Evolutionary conservation across 179 eudicot genomes (phyloP).

Genomic region (Patellifolia procumbens): DNA sequence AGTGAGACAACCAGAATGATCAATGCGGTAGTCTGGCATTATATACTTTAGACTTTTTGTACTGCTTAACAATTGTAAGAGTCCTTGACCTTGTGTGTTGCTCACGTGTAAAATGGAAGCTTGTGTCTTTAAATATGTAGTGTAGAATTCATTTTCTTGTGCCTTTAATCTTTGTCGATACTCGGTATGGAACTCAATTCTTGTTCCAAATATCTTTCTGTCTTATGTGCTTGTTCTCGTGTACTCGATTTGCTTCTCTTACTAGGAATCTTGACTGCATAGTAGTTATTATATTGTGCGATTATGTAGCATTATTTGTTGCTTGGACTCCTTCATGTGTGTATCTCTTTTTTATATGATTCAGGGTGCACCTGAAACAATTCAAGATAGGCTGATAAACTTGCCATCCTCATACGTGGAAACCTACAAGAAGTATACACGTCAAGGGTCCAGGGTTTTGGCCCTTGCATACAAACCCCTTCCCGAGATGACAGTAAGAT

Average conservation of each 20-base stretch:
- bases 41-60: neutral
- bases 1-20: neutral
- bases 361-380: conserved; percentile 99
- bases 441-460: conserved; percentile 97
- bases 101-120: too few relatives aligned
- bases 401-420: conserved; percentile 72
- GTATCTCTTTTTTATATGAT: neutral
- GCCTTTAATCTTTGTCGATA: neutral
- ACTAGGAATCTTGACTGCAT: neutral
- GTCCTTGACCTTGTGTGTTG: neutral
- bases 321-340: neutral
- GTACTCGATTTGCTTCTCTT: neutral
- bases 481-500: conserved; percentile 91
- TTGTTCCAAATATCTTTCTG: neutral
- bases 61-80: neutral
- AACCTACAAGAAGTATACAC: conserved; percentile 90
- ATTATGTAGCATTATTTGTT: neutral
- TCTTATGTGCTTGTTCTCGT: neutral
- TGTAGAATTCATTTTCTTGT: neutral
- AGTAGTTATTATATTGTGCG: neutral
- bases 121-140: neutral
- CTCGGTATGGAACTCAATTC: neutral
- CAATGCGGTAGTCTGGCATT: neutral
- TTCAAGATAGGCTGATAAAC: conserved; percentile 75
- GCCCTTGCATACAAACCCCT: conserved; percentile 90